Base-by-base conservation (phyloP, 2,329 filamentous ascomycete genomes). In the Albifimbria verrucaria region DNA sequence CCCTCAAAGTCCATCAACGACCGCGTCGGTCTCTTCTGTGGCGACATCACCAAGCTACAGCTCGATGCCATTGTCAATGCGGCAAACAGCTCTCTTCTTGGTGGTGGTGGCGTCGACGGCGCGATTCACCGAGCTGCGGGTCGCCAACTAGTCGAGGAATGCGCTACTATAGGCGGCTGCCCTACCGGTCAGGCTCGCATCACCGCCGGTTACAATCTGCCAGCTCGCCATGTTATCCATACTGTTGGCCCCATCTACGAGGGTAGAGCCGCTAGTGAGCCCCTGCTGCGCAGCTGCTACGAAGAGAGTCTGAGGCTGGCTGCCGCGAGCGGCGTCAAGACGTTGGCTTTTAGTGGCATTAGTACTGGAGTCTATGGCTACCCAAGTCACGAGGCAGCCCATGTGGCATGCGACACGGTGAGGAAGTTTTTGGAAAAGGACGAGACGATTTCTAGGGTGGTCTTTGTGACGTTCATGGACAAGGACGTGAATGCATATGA, bases 361-460 rank as follows among this genome's bases (percentile, higher is more conserved):
- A 96, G 92, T 65, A 97, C 93, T 1, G 94, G 93, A 0, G 70
- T 96, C 1, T 97, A 96, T 66, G 90, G 90, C 1, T 97, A 95
- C 66, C 93, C 93, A 0, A 89, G 83, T 61, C 58, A 66, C 1
- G 80, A 86, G 41, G 94, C 93, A 1, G 90, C 91, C 0, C 68
- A 77, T n/a, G 79, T 87, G 10, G 94, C 91, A 1, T 78, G 88
- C 50, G 74, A 79, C 26, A 70, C 81, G 1, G 79, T 86, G 10
- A 77, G 79, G 51, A 65, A 72, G 32, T 87, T 83, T 56, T 62
- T 87, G n/a, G 75, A 78, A 18, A 66, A 71, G 4, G 61, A 74
- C 4, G 62, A 74, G 12, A 53, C 65, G 61, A 68, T 97, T 25
- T 82, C 90, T 44, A 82, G 84, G 60, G 82, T 97, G 12, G 79